Conservation (phyloP, 2,329 filamentous ascomycete species). For the Sarocladium strictum region DNA sequence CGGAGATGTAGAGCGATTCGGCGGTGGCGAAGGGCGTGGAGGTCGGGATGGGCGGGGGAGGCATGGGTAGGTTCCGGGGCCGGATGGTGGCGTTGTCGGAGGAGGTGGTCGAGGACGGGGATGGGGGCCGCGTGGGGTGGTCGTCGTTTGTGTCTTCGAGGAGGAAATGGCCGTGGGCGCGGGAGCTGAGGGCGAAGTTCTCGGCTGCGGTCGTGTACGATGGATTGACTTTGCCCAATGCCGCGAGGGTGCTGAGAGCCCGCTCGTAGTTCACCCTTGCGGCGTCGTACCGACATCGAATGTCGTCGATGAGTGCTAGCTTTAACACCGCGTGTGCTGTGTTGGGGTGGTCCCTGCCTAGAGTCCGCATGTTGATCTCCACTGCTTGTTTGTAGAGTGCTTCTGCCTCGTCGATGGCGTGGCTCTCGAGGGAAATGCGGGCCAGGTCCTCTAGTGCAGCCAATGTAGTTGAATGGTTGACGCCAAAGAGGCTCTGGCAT, state of each 20-base stretch:
- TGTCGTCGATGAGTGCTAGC: constrained; percentile 20
- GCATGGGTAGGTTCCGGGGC: neutral
- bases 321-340: constrained; percentile 19
- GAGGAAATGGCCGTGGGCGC: constrained; percentile 13
- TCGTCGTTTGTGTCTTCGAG: constrained; percentile 8
- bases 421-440: constrained; percentile 16
- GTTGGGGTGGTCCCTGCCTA: constrained; percentile 18
- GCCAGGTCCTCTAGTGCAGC: constrained; percentile 22
- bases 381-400: constrained; percentile 19
- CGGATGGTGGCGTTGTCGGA: constrained; percentile 9
- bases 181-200: constrained; percentile 18
- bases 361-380: constrained; percentile 17
- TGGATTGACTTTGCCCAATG: constrained; percentile 18
- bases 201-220: constrained; percentile 18
- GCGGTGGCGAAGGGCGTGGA: constrained; percentile 19
- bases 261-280: constrained; percentile 17
- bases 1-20: constrained; percentile 21
- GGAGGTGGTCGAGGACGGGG: constrained; percentile 6
- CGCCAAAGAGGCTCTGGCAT: constrained; percentile 20
- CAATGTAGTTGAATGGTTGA: constrained; percentile 20
- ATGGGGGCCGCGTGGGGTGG: neutral
- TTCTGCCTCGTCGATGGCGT: constrained; percentile 23
- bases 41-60: constrained; percentile 17
- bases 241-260: constrained; percentile 17
- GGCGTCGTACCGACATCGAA: constrained; percentile 16